Evolutionary conservation across 1,284 basidiomycete species (phyloP).

Genomic region (Malassezia brasiliensis): DNA sequence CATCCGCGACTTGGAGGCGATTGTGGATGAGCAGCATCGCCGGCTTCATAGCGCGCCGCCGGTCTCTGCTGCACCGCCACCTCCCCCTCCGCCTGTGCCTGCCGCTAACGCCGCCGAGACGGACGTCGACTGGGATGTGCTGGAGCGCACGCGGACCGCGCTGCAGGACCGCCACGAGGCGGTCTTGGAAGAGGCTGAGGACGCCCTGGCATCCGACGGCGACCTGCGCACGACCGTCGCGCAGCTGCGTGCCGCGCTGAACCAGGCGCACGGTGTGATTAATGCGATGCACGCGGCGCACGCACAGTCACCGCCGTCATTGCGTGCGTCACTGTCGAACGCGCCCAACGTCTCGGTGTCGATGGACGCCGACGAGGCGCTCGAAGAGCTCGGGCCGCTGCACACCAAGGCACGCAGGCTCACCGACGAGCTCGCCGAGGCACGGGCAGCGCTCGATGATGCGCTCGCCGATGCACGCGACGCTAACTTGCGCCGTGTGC

Average conservation of each 20-base stretch:
- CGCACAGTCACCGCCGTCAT: neutral
- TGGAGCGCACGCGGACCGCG: neutral
- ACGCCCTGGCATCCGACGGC: neutral
- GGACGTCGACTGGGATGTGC: neutral
- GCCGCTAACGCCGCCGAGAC: neutral
- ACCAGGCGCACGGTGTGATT: slow-evolving; percentile 13
- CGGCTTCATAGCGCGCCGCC: neutral
- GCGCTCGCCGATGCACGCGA: neutral
- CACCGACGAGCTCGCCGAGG: slow-evolving; percentile 6
- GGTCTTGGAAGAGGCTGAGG: neutral
- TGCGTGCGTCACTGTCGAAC: neutral
- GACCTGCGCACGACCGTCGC: neutral
- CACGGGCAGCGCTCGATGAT: slow-evolving; percentile 7
- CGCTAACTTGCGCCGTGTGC: slow-evolving; percentile 1
- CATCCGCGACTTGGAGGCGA: slow-evolving; percentile 3
- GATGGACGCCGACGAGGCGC: slow-evolving; percentile 1
- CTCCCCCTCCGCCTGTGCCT: neutral
- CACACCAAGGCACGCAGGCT: slow-evolving; percentile 8
- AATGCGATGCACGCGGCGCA: slow-evolving; percentile 7
- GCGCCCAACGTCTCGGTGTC: neutral
- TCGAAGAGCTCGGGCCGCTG: slow-evolving; percentile 3
- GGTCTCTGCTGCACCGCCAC: neutral
- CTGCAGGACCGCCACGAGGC: slow-evolving; percentile 12
- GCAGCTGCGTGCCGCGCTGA: slow-evolving; percentile 1
- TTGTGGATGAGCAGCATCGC: slow-evolving; percentile 4